Base-by-base conservation (phyloP, 2,329 filamentous ascomycete species). In the Diaporthe velutina region DNA sequence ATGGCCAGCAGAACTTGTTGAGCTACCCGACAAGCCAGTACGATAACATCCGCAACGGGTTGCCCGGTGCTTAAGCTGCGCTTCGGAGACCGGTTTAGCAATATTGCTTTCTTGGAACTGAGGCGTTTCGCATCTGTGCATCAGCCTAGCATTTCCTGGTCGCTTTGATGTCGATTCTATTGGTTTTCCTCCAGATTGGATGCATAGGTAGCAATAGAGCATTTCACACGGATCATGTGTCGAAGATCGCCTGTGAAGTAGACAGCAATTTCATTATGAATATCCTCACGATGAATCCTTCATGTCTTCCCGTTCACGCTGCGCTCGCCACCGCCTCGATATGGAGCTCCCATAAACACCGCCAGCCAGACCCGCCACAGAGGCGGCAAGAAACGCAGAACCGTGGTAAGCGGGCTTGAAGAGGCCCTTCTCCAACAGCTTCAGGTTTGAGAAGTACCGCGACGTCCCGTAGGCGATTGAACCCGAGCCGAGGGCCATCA, bases 11-110 rank as follows among this genome's bases (percentile, higher is more conserved):
- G 42, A 93, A 93, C 77, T 82, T 89, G 79, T 82, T 93, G 68
- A 81, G 78, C 17, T 93, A 89, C 75, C 90, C 91, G 7, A 84
- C 79, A 0, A 92, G 90, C 76, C 85, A 85, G 79, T 93, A 90
- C 79, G 86, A 86, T 54, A 93, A 93, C 79, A 86, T 93, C 76
- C 83, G 84, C 71, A 73, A 61, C 28, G 80, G 80, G 2, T 77
- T 82, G 78, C 75, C 79, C 3, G 78, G 76, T 2, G 60, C 35
- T 28, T 78, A 61, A 75, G 38, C 22, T 8, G 48, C 54, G 15
- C 8, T 52, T 38, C 28, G 30, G 8, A 25, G 30, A 52, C 12
- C 10, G n/a, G n/a, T 19, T 12, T 6, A 17, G 38, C 35, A 28
- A 10, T 9, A 7, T 54, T 67, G n/a, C 33, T 22, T 52, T 54